A percentile compares a stretch with the other conserved stretches of the same genome.
Evolutionary conservation across 2,329 filamentous ascomycete species (phyloP).

Genomic region (Aureobasidium sp.): DNA sequence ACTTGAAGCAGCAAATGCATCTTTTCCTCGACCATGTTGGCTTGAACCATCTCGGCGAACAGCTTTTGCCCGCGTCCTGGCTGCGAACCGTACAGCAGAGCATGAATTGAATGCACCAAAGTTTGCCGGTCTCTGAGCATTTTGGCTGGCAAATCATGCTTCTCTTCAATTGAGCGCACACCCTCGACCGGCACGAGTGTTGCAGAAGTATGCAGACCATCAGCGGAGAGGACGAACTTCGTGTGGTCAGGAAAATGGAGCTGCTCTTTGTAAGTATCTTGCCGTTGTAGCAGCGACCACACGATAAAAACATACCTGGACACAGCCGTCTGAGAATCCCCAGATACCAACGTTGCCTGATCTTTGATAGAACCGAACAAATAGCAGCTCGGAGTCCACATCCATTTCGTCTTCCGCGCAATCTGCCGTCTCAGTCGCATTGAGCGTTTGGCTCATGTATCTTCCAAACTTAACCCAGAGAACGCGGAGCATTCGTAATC

Average conservation of each 20-base stretch:
- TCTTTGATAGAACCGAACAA: slow-evolving; percentile 75
- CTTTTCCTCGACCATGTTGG: slow-evolving; percentile 68
- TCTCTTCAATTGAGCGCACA: slow-evolving; percentile 55
- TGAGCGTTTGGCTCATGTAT: slow-evolving; percentile 52
- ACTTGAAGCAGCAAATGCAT: slow-evolving; percentile 64
- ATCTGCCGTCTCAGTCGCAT: slow-evolving; percentile 41
- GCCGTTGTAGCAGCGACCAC: background rate
- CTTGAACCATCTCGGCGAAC: slow-evolving; percentile 55
- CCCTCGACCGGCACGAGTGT: slow-evolving; percentile 69
- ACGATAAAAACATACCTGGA: slow-evolving; percentile 51
- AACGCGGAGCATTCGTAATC: slow-evolving; percentile 51
- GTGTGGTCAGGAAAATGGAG: slow-evolving; percentile 88
- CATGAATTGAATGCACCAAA: slow-evolving; percentile 64
- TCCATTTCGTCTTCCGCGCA: slow-evolving; percentile 26
- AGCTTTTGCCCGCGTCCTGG: slow-evolving; percentile 31
- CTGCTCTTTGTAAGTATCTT: slow-evolving; percentile 33
- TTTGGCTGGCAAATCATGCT: slow-evolving; percentile 56
- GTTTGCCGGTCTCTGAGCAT: slow-evolving; percentile 64
- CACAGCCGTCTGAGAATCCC: slow-evolving; percentile 72
- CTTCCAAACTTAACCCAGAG: slow-evolving; percentile 63
- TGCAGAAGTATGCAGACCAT: slow-evolving; percentile 70
- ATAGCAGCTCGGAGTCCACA: slow-evolving; percentile 22
- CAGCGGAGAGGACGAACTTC: slow-evolving; percentile 69
- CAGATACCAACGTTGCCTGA: slow-evolving; percentile 76
- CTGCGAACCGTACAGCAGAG: slow-evolving; percentile 56